A percentile compares a stretch with the other conserved stretches of the same genome.
phyloP scores from a whole-genome alignment of 2,329 filamentous ascomycete genomes.

The Tolypocladium paradoxum region DNA sequence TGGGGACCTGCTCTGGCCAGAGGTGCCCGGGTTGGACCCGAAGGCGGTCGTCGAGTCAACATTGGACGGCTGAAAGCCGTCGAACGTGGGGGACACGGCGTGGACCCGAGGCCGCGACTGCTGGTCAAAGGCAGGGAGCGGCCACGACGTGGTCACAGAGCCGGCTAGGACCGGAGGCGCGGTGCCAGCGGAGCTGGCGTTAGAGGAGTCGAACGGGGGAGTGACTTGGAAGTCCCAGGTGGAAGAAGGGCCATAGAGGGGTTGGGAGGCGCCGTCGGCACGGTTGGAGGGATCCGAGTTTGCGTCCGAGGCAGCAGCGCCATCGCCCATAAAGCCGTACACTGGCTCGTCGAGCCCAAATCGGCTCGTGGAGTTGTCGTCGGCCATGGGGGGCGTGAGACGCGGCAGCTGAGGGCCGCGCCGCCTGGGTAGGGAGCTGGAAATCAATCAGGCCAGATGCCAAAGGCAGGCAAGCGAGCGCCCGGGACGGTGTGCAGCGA shows the following conservation, averaged over 20 bases:
- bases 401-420: neutral
- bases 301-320: constrained; percentile 16
- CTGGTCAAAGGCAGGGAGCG: constrained; percentile 23
- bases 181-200: constrained; percentile 24
- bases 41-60: constrained; percentile 25
- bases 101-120: constrained; percentile 8
- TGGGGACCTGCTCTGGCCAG: constrained; percentile 15
- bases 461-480: neutral
- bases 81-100: constrained; percentile 19
- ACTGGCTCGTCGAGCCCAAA: constrained; percentile 34
- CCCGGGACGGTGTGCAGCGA: neutral
- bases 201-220: constrained; percentile 36
- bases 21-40: constrained; percentile 10
- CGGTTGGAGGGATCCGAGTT: constrained; percentile 20
- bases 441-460: neutral
- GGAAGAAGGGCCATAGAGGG: constrained; percentile 18
- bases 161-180: constrained; percentile 21
- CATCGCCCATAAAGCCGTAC: constrained; percentile 25
- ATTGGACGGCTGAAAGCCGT: constrained; percentile 20
- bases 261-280: constrained; percentile 22
- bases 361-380: constrained; percentile 27
- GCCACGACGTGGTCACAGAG: constrained; percentile 24
- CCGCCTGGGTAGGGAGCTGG: neutral
- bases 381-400: constrained; percentile 22
- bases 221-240: constrained; percentile 38